Evolutionary conservation across 1,139 yeast genomes (phyloP).

Genomic region (Nakaseomyces uthaithaninus): DNA sequence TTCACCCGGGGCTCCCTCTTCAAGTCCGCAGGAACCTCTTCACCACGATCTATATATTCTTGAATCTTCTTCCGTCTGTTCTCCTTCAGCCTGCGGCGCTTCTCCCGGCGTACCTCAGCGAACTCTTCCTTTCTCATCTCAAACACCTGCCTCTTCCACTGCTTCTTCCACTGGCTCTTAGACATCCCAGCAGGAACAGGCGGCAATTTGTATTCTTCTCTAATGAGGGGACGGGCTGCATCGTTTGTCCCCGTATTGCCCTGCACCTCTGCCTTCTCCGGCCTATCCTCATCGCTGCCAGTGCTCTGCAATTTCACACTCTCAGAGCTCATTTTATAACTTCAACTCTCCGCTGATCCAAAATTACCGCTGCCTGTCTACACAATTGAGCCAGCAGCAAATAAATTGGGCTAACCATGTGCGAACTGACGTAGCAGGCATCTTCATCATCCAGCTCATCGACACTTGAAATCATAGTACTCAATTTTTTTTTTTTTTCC

Average conservation of each 20-base stretch:
- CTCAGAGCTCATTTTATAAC: too few relatives aligned
- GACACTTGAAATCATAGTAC: too few relatives aligned
- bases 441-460: too few relatives aligned
- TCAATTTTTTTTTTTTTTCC: too few relatives aligned
- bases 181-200: slow-evolving; percentile 76
- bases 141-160: slow-evolving; percentile 51
- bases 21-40: slow-evolving; percentile 33
- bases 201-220: slow-evolving; percentile 16
- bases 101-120: slow-evolving; percentile 43
- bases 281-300: too few relatives aligned
- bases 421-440: too few relatives aligned
- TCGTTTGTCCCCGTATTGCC: not conserved
- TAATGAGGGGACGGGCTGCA: not conserved
- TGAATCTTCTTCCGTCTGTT: slow-evolving; percentile 34
- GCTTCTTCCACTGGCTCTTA: slow-evolving; percentile 72
- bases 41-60: slow-evolving; percentile 33
- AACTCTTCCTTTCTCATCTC: slow-evolving; percentile 58
- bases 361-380: too few relatives aligned
- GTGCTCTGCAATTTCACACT: too few relatives aligned
- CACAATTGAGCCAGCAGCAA: too few relatives aligned
- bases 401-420: too few relatives aligned
- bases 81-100: slow-evolving; percentile 40
- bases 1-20: slow-evolving; percentile 34
- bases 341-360: too few relatives aligned
- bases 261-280: too few relatives aligned